Evolutionary conservation across 257 asterid species (phyloP).

Genomic region (Solanum lignicaule): DNA sequence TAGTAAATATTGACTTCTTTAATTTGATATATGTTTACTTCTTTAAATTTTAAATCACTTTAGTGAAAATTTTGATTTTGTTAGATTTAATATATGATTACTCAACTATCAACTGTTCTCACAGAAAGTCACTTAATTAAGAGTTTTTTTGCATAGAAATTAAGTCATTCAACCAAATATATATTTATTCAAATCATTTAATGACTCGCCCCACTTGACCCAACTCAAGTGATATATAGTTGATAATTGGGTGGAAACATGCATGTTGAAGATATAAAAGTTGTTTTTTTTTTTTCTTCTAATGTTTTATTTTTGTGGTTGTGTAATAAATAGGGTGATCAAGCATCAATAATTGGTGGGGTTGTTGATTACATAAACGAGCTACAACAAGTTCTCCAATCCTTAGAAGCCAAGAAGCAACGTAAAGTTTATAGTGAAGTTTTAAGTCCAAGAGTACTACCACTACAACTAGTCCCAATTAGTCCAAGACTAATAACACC

Average conservation of each 20-base stretch:
- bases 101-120: no score
- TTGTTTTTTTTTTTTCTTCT: background rate
- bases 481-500: slow-evolving; percentile 43
- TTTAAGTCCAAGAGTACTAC: slow-evolving; percentile 39
- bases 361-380: slow-evolving; percentile 81
- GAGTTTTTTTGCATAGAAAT: no score
- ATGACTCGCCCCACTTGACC: background rate
- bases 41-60: background rate
- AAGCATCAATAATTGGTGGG: slow-evolving; percentile 95
- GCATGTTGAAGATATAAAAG: background rate
- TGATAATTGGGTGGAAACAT: background rate
- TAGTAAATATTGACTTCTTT: background rate
- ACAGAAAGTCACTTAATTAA: no score
- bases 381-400: slow-evolving; percentile 61
- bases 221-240: background rate
- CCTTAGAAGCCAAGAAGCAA: slow-evolving; percentile 80
- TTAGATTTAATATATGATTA: background rate
- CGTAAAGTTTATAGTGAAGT: slow-evolving; percentile 57
- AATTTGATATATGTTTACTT: background rate
- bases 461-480: background rate
- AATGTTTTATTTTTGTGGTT: background rate
- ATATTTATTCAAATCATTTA: no score
- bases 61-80: background rate
- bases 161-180: no score
- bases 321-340: slow-evolving; percentile 57